Percentiles rank a stretch among this genome's conserved stretches.
phyloP scores from a whole-genome alignment of 805 yeast genomes.

The Candida succiphila region DNA sequence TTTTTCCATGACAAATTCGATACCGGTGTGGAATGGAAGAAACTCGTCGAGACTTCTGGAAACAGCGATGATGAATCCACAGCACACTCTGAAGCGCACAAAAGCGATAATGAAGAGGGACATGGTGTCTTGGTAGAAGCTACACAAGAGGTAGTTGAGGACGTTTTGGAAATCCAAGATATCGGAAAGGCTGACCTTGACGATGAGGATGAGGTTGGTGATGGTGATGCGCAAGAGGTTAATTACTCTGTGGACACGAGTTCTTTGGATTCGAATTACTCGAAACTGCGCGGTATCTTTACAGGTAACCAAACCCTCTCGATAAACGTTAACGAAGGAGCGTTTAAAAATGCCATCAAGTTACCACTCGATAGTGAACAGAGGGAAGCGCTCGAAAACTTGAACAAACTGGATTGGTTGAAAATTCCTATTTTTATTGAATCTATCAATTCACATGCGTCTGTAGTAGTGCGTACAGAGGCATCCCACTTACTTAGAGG shows the following conservation, averaged over 20 bases:
- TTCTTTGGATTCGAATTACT: too few relatives aligned
- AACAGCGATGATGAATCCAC: too few relatives aligned
- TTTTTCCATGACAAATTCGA: too few relatives aligned
- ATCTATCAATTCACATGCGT: constrained; percentile 76
- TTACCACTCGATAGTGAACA: constrained; percentile 16
- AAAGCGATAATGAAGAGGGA: neutral
- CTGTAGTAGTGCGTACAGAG: constrained; percentile 63
- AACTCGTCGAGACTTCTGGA: too few relatives aligned
- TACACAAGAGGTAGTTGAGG: constrained; percentile 20
- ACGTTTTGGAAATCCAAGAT: constrained; percentile 7
- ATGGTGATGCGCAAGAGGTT: too few relatives aligned
- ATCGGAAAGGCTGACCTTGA: neutral
- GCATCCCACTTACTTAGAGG: constrained; percentile 48
- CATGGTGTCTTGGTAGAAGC: constrained; percentile 10
- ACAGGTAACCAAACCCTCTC: too few relatives aligned
- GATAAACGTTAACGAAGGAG: too few relatives aligned
- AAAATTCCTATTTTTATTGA: constrained; percentile 68
- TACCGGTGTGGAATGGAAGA: too few relatives aligned
- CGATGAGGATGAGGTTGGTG: neutral
- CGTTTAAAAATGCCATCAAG: too few relatives aligned
- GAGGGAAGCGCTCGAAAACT: constrained; percentile 32
- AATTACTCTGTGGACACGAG: too few relatives aligned
- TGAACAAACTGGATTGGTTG: constrained; percentile 64
- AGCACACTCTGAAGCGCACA: neutral
- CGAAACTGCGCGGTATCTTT: too few relatives aligned